phyloP scores from a whole-genome alignment of 768 basidiomycete genomes.

The Coprinopsis sp. region DNA sequence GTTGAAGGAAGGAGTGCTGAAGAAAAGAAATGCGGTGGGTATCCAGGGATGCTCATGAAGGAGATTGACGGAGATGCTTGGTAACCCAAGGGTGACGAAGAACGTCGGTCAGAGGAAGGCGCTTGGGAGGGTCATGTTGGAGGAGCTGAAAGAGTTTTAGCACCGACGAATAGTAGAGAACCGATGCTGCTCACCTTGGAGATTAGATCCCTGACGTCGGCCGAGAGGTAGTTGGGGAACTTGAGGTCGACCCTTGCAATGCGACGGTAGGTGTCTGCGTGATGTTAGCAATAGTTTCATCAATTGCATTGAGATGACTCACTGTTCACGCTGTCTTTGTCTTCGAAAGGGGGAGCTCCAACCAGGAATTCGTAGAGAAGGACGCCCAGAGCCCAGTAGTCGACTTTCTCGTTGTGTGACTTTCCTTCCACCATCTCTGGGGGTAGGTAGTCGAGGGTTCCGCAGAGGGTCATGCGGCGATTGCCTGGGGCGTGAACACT shows the following conservation, averaged over 20 bases:
- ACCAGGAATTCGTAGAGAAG: constrained; percentile 91
- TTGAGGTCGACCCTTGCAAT: constrained; percentile 84
- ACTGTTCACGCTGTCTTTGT: constrained; percentile 74
- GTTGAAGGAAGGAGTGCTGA: too few species aligned
- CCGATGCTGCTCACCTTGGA: constrained; percentile 39
- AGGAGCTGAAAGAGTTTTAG: constrained; percentile 56
- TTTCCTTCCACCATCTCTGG: constrained; percentile 97
- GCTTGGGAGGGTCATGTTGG: constrained; percentile 72
- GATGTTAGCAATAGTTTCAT: background rate
- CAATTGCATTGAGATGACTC: constrained; percentile 18
- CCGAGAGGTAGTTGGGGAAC: constrained; percentile 52
- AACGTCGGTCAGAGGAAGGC: constrained; percentile 72
- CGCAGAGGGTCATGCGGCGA: constrained; percentile 85
- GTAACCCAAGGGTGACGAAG: constrained; percentile 84
- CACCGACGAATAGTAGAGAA: constrained; percentile 8
- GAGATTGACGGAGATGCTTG: constrained; percentile 58
- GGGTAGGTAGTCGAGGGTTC: constrained; percentile 93
- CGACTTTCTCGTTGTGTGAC: constrained; percentile 86
- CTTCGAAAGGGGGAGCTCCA: constrained; percentile 80
- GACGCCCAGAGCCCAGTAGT: constrained; percentile 97
- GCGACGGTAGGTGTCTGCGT: constrained; percentile 79
- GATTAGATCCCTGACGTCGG: constrained; percentile 67
- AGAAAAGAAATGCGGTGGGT: too few species aligned
- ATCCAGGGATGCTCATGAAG: too few species aligned
- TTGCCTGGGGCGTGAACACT: constrained; percentile 94